Percentiles rank a stretch among this genome's conserved stretches.
Conservation (phyloP, 2,329 filamentous ascomycete genomes). For the Xylariaceae sp. region DNA sequence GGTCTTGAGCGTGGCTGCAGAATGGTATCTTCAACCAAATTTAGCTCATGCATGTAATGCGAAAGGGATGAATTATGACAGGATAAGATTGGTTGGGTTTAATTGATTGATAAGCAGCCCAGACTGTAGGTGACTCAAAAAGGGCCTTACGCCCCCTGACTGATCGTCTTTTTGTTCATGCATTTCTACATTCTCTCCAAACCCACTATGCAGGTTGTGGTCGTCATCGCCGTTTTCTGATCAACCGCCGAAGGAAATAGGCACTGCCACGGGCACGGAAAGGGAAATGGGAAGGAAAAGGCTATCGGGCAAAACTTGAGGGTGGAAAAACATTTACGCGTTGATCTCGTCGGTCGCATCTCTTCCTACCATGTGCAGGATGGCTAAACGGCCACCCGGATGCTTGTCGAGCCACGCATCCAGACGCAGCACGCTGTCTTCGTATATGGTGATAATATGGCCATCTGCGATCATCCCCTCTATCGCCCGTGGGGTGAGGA, state of each 20-base stretch:
- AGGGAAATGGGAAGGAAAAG: not conserved
- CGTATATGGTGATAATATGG: slow-evolving; percentile 52
- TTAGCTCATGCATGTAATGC: not conserved
- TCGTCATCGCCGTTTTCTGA: not conserved
- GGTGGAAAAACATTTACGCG: slow-evolving; percentile 39
- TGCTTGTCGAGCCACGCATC: slow-evolving; percentile 56
- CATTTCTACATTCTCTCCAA: not conserved
- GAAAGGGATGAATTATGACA: slow-evolving; percentile 3
- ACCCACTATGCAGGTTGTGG: not conserved
- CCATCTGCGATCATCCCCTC: slow-evolving; percentile 52
- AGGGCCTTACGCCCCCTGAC: too few relatives aligned
- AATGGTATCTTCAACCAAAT: slow-evolving; percentile 50
- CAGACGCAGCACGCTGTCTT: slow-evolving; percentile 51
- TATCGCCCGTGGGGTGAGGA: slow-evolving; percentile 44
- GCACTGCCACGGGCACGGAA: not conserved
- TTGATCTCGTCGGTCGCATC: slow-evolving; percentile 58
- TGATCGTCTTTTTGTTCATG: not conserved
- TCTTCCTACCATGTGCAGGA: slow-evolving; percentile 58
- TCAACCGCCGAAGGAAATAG: too few relatives aligned
- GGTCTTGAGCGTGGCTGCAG: slow-evolving; percentile 45
- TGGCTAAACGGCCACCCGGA: slow-evolving; percentile 56
- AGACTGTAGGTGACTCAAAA: not conserved
- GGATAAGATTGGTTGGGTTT: not conserved
- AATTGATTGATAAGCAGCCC: not conserved
- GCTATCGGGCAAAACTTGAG: not conserved